Evolutionary conservation across 78 protist species (phyloP), one percentile per base, ranked within the genome.

Genomic region (Thecamonas trahens): DNA sequence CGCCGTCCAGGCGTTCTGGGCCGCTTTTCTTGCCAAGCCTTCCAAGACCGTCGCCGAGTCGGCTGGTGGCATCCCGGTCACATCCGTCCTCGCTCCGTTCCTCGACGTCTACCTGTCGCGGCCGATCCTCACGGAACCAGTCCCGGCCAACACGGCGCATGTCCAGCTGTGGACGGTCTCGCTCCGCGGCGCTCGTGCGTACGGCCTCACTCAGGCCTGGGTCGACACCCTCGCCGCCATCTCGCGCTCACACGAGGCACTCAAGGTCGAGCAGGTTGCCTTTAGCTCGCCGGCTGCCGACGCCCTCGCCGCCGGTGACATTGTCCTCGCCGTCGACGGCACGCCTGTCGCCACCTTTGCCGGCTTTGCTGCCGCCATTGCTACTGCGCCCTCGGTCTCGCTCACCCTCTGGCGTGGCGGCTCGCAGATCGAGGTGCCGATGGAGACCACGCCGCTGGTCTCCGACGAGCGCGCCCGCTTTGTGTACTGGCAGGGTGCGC

Each of bases 1-100:
- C n/a, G 31, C 0, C 24, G 53, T 64, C 35, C 42, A 59, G 17
- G 78, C 78, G 18, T 3, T 72, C 18, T 61, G 69, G 69, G 68
- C 62, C n/a, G n/a, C 64, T 13, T 72, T 40, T 45, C 50, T 13
- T 40, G 2, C 47, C 29, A 34, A 40, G 58, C 44, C 22, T 39
- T n/a, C 38, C 62, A 52, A 15, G 55, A 50, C 31, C 29, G 29
- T 31, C 42, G 15, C 29, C 34, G 37, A 52, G 61, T 28, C 14
- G 14, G 50, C 7, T 29, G 1, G 63, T 20, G 74, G 74, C 35
- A 18, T 68, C 28, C 63, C 61, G 22, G 11, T 53, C 42, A 34
- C 18, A 15, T 17, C 28, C 4, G 17, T 68, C 6, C 52, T 3
- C 22, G 49, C 49, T 15, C 31, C 26, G 24, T 7, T 50, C 34